These are phyloP conservation scores for Zelonia costaricensis DNA, from an alignment of 208 protist genomes.

Conservation along the genomic window DNA sequence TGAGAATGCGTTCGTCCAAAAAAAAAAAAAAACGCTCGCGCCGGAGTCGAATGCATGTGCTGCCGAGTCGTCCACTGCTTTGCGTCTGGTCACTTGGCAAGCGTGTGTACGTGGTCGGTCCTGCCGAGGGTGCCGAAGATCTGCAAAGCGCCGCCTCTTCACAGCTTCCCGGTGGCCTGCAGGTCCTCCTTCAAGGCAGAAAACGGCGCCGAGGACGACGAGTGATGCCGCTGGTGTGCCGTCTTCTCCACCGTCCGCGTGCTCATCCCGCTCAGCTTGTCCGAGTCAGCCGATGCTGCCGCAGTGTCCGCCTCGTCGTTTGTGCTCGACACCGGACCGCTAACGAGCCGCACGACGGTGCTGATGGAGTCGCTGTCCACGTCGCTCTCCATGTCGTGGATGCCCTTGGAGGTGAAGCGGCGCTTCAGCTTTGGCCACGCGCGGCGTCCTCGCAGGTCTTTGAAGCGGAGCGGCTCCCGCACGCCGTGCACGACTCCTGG, in stretches of 20 bases:
- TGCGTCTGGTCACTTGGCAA: too few relatives aligned
- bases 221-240: slow-evolving; percentile 39
- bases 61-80: too few relatives aligned
- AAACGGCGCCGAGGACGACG: slow-evolving; percentile 67
- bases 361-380: slow-evolving; percentile 70
- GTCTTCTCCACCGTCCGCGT: slow-evolving; percentile 43
- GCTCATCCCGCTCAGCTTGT: neutral
- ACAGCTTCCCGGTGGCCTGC: slow-evolving; percentile 51
- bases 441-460: slow-evolving; percentile 75
- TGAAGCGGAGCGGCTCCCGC: slow-evolving; percentile 86
- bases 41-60: too few relatives aligned
- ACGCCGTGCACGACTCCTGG: slow-evolving; percentile 89
- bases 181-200: slow-evolving; percentile 59
- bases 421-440: slow-evolving; percentile 82
- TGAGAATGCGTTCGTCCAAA: neutral
- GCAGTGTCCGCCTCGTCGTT: neutral
- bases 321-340: neutral
- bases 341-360: slow-evolving; percentile 70
- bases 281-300: neutral
- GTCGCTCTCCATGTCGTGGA: slow-evolving; percentile 47
- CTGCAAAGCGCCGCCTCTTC: neutral
- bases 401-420: slow-evolving; percentile 57
- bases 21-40: too few relatives aligned
- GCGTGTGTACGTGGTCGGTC: too few relatives aligned
- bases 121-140: neutral